Evolutionary conservation across 306 rosid species (phyloP).

Genomic region (Lathyrus tuberosus): DNA sequence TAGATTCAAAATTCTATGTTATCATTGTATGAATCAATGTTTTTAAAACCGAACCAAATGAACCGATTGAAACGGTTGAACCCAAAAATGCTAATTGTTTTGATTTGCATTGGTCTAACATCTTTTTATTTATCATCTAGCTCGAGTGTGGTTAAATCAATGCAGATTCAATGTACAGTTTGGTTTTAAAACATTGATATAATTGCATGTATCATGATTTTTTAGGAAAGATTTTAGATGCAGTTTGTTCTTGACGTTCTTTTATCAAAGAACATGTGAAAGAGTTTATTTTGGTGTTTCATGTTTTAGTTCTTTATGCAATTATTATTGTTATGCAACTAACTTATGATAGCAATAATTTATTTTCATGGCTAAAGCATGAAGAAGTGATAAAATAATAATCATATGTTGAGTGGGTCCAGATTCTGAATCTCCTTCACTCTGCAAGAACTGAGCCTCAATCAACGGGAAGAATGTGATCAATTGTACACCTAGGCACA

Average conservation of each 20-base stretch:
- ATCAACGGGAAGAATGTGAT: conserved; percentile 37
- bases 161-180: no score
- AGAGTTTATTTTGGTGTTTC: neutral
- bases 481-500: neutral
- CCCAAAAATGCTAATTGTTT: no score
- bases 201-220: no score
- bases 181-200: no score
- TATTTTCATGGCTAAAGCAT: neutral
- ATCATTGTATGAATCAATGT: neutral
- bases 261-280: neutral
- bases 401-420: conserved; percentile 22
- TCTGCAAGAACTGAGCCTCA: conserved; percentile 25
- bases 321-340: neutral
- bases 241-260: no score
- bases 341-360: neutral
- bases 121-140: no score
- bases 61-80: neutral
- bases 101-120: no score
- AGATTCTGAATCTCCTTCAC: conserved; percentile 12
- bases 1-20: neutral
- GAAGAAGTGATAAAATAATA: neutral
- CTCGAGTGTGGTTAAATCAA: no score
- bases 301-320: neutral
- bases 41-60: neutral
- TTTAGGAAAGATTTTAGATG: no score